Base-by-base conservation (phyloP, 208 protist genomes). In the Angomonas ambiguus region DNA sequence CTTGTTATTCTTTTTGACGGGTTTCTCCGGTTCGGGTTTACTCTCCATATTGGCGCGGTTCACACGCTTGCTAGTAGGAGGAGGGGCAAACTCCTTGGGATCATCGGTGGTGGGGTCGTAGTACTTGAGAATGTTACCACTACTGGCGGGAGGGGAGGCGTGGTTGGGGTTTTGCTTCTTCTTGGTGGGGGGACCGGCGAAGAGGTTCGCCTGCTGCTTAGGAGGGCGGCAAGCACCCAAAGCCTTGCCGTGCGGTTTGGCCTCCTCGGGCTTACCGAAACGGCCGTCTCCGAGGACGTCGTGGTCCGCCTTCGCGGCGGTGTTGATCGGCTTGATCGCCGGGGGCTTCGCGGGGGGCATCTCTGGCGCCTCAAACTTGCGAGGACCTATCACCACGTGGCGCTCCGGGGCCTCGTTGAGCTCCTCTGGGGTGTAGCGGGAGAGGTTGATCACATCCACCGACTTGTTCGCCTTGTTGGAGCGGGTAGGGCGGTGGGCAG, bases 221-320 rank as follows among this genome's bases (percentile, higher is more conserved):
- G 76, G 75, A 2, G 87, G 79, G 62, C 71, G 82, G 68, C 76
- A 83, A 31, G 35, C 60, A 67, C 74, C 76, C 20, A 64, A 62
- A 30, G 69, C 88, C 18, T 76, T 49, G 41, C 82, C 77, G 56
- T 69, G 69, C 24, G 41, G 57, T 22, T 76, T 71, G 57, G 77
- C 38, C 56, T 70, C 55, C 69, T 85, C 77, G 48, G 72, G 61
- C 45, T 83, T 76, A 32, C 80, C 80, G 55, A 76, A 80, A 55
- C 76, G 77, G 32, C 84, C 88, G 45, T 77, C 87, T 41, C 88
- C 82, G 51, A 94, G 78, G 34, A 94, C 78, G 59, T 94, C 88
- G 76, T 94, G 88, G 61, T 86, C 82, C 34, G 74, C 72, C 69
- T 86, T 91, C 5, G 88, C 88, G 51, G 32, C 22, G 0, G 72